Conservation (phyloP, 108 stramenopile genomes). For the Skeletonema grethae region DNA sequence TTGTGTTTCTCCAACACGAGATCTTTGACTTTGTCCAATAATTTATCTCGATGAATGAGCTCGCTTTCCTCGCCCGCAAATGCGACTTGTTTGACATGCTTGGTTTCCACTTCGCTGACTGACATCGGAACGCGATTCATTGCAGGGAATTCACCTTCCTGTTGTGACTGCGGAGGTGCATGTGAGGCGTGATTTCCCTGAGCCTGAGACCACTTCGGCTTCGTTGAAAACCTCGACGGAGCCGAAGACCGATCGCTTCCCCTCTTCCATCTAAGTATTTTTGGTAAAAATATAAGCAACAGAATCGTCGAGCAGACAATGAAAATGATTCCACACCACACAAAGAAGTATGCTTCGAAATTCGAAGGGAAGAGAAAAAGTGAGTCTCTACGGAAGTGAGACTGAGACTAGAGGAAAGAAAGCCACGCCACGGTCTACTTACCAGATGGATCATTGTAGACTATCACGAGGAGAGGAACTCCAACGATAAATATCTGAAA, state of each 20-base stretch:
- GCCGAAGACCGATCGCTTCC: background rate
- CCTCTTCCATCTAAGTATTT: slow-evolving; percentile 21
- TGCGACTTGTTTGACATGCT: no score
- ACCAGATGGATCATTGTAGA: slow-evolving; percentile 28
- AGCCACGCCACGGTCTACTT: background rate
- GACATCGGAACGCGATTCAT: no score
- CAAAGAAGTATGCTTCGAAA: slow-evolving; percentile 33
- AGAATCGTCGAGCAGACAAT: slow-evolving; percentile 26
- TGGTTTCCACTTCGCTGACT: no score
- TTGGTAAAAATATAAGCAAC: slow-evolving; percentile 54
- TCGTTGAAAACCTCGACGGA: no score
- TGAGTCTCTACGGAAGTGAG: background rate
- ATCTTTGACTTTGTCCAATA: background rate
- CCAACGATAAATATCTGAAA: slow-evolving; percentile 45
- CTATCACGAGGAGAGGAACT: slow-evolving; percentile 44
- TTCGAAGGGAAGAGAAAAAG: background rate
- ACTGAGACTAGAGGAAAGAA: background rate
- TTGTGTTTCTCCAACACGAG: background rate
- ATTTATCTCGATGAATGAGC: background rate
- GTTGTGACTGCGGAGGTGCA: no score
- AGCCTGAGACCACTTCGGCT: no score
- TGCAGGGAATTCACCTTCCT: no score
- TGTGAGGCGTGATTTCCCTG: no score
- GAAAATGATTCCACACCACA: slow-evolving; percentile 32
- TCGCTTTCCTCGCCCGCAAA: no score